Evolutionary conservation across 2,329 filamentous ascomycete genomes (phyloP).

Genomic region (Calonectria pseudoturangicola): DNA sequence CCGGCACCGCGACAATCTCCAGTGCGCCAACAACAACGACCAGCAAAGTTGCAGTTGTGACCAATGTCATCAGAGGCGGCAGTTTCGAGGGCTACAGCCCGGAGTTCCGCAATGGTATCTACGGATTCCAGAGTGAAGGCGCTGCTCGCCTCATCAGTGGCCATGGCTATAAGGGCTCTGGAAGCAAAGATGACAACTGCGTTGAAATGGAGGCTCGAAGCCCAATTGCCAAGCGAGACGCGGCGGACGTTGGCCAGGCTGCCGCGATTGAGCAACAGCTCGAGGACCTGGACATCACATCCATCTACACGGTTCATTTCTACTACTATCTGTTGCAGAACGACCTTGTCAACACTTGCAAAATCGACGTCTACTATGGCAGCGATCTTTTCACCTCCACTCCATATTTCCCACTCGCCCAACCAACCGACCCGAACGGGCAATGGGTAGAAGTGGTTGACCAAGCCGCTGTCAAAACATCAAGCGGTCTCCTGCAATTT

Average conservation of each 20-base stretch:
- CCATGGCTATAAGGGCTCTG: constrained; percentile 40
- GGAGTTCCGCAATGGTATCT: constrained; percentile 44
- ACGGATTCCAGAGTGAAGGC: constrained; percentile 43
- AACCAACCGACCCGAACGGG: neutral
- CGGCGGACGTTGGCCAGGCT: constrained; percentile 16
- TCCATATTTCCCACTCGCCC: constrained; percentile 43
- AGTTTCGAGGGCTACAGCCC: constrained; percentile 50
- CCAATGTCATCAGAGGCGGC: constrained; percentile 46
- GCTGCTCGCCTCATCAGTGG: constrained; percentile 45
- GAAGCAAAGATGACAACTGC: constrained; percentile 45
- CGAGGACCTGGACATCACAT: constrained; percentile 39
- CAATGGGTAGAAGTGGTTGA: constrained; percentile 45
- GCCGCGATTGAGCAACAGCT: constrained; percentile 48
- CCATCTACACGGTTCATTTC: constrained; percentile 49
- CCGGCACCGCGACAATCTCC: constrained; percentile 13
- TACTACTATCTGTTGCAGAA: constrained; percentile 47
- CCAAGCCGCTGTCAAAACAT: constrained; percentile 40
- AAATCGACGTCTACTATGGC: constrained; percentile 47
- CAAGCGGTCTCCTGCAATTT: constrained; percentile 47
- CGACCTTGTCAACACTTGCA: constrained; percentile 44
- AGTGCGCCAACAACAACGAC: constrained; percentile 36
- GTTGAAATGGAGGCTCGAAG: constrained; percentile 39
- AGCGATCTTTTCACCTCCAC: constrained; percentile 42
- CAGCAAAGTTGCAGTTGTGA: constrained; percentile 26
- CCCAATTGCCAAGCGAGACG: constrained; percentile 11